Evolutionary conservation across 192 early-diverging fungal species (phyloP).

Genomic region (Allomyces javanicus): DNA sequence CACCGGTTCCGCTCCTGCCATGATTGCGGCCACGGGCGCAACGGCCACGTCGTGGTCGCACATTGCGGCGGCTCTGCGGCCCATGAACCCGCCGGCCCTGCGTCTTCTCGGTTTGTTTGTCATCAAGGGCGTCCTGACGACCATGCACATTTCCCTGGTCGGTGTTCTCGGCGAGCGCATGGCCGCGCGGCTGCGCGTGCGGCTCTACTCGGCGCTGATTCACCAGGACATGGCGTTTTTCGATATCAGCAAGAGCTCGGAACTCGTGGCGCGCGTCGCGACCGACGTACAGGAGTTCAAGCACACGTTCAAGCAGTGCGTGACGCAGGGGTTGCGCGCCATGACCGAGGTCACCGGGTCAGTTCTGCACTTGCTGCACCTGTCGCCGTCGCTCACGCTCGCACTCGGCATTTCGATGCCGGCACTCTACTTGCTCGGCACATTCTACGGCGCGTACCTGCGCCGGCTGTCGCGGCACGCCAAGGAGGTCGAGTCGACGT

Average conservation of each 20-base stretch:
- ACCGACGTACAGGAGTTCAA: slow-evolving; percentile 39
- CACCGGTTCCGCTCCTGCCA: background rate
- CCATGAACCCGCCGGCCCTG: slow-evolving; percentile 21
- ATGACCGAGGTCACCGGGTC: slow-evolving; percentile 31
- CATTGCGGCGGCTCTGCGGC: slow-evolving; percentile 3
- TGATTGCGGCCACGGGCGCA: background rate
- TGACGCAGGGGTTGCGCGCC: slow-evolving; percentile 37
- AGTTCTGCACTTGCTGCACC: slow-evolving; percentile 24
- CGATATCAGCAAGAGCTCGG: slow-evolving; percentile 28
- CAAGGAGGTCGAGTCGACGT: slow-evolving; percentile 1
- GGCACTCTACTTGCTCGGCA: slow-evolving; percentile 21
- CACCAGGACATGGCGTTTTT: slow-evolving; percentile 41
- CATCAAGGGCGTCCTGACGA: slow-evolving; percentile 35
- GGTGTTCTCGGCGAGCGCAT: slow-evolving; percentile 38
- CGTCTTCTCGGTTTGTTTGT: slow-evolving; percentile 30
- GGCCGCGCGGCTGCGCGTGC: slow-evolving; percentile 23
- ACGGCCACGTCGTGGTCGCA: background rate
- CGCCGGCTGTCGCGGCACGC: slow-evolving; percentile 12
- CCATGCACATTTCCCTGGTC: slow-evolving; percentile 39
- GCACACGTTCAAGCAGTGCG: slow-evolving; percentile 34
- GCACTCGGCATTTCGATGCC: slow-evolving; percentile 31
- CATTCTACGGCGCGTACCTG: slow-evolving; percentile 32
- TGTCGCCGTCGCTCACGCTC: slow-evolving; percentile 30
- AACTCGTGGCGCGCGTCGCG: slow-evolving; percentile 27
- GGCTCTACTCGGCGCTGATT: slow-evolving; percentile 27